These are phyloP conservation scores for Epichloe coenophiala DNA, from an alignment of 2,329 filamentous ascomycete genomes.

Conservation along the genomic window DNA sequence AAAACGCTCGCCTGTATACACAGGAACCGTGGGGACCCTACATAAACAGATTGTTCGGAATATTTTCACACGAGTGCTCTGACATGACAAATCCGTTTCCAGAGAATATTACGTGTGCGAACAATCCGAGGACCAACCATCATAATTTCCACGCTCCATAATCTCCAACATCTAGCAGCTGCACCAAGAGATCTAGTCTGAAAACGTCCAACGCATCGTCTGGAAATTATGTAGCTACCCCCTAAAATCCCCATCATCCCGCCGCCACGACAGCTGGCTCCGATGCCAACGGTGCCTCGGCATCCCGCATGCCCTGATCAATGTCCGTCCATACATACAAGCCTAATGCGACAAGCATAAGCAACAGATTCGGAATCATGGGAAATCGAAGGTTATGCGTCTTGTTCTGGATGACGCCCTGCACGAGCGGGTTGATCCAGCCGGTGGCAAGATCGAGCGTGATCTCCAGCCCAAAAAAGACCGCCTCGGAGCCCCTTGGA, in stretches of 20 bases:
- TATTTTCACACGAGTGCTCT: no score
- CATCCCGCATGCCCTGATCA: slow-evolving; percentile 8
- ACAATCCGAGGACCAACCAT: no score
- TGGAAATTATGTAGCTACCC: neutral
- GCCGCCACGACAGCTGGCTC: neutral
- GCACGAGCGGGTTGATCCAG: slow-evolving; percentile 10
- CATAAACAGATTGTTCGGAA: no score
- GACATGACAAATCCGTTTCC: no score
- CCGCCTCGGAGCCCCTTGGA: slow-evolving; percentile 9
- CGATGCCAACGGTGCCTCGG: slow-evolving; percentile 5
- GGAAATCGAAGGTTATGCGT: slow-evolving; percentile 11
- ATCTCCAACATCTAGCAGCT: no score
- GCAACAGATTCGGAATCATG: slow-evolving; percentile 10
- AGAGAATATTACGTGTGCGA: no score
- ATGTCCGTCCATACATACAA: slow-evolving; percentile 10
- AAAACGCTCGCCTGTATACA: no score
- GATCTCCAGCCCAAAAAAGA: slow-evolving; percentile 9
- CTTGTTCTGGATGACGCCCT: slow-evolving; percentile 8
- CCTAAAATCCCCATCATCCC: neutral
- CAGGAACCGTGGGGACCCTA: no score
- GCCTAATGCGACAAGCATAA: slow-evolving; percentile 6
- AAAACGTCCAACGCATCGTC: neutral
- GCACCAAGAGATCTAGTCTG: no score
- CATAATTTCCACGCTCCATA: no score
- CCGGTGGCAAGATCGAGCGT: slow-evolving; percentile 10